Base-by-base conservation (phyloP, 2,329 filamentous ascomycete genomes). In the Aureobasidium zeae region DNA sequence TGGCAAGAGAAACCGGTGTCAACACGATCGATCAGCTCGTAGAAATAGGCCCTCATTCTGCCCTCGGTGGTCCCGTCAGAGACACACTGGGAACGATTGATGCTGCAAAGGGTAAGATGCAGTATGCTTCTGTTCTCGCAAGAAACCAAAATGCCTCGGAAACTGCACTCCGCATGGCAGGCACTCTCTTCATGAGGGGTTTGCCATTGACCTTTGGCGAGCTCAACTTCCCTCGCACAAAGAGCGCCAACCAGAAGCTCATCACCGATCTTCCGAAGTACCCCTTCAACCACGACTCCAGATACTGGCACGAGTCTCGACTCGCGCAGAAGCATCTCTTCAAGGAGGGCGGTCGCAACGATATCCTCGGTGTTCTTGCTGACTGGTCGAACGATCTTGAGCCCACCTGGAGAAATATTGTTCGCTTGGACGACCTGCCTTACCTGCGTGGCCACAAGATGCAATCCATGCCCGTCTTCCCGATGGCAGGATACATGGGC, bases 31-130 rank as follows among this genome's bases (percentile, higher is more conserved):
- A 39, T n/a, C 55, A 63, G 6, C 58, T 52, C 12, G 51, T 71
- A 3, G 69, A 71, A 37, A 48, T 70, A 9, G 68, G 68, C 0
- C 64, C 68, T 2, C 68, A 70, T 45, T 61, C 67, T 0, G 61
- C 64, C 4, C 56, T 72, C 2, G 64, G 62, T 49, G 58, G 58
- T 0, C 65, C 68, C 0, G 56, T 59, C 0, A 39, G 36, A 30
- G 36, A 39, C 22, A 52, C 47, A 2, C 57, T 66, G 37, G 65
- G 55, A 2, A 39, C 36, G 4, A 30, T 39, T 12, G 36, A 39
- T 30, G 25, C 36, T 12, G 36, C 36, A 6, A 39, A 30, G 25
- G 36, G 36, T 11, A 39, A 39, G 25, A 22, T 39, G 36, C 36
- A 39, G 17, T 39, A 39, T 39, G 36, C 30, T 19, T 39, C 36